Base-by-base conservation (phyloP, 768 basidiomycete genomes). In the Mycena albidolilacea region DNA sequence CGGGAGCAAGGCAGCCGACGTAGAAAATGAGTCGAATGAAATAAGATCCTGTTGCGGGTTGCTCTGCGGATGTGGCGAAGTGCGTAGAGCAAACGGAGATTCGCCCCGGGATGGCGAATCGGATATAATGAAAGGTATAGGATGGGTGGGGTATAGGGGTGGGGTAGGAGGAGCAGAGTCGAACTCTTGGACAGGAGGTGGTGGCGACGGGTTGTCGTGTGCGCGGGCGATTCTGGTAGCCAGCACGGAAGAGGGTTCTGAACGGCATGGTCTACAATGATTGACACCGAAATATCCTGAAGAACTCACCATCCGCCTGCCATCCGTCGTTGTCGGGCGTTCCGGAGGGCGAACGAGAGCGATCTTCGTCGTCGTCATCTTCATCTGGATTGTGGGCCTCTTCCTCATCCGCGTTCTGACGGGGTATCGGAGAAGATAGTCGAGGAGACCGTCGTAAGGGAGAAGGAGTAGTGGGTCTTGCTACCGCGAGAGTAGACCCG, bases 141-240 rank as follows among this genome's bases (percentile, higher is more conserved):
- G 61, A 23, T 60, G 64, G 57, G 44, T 30, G 15, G 61, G 58
- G 57, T 72, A 66, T 65, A 60, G 37, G 4, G 52, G 59, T 7
- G 76, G 73, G 14, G 67, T 73, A 41, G 70, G 70, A 43, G 70
- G 68, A 35, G 43, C 62, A 14, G 73, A 74, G 67, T 76, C 73
- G 35, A 69, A 15, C 19, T 71, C 70, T n/a, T 67, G 50, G 67
- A 65, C 57, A 67, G 48, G 57, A 58, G 90, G 90, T 6, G 90
- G 90, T 19, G 93, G 93, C 19, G 93, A 95, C 19, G 94, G 94
- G 77, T 95, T 95, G 76, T 90, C 90, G 69, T 90, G 88, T 64
- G 94, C 93, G 62, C 90, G 87, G 57, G 92, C 86, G 58, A 95
- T 89, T 81, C 82, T 90, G 73, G 84, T 88, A 41, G 91, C 94